A percentile compares a stretch with the other conserved stretches of the same genome.
Evolutionary conservation across 768 basidiomycete genomes (phyloP).

Genomic region (Cubamyces sp.): DNA sequence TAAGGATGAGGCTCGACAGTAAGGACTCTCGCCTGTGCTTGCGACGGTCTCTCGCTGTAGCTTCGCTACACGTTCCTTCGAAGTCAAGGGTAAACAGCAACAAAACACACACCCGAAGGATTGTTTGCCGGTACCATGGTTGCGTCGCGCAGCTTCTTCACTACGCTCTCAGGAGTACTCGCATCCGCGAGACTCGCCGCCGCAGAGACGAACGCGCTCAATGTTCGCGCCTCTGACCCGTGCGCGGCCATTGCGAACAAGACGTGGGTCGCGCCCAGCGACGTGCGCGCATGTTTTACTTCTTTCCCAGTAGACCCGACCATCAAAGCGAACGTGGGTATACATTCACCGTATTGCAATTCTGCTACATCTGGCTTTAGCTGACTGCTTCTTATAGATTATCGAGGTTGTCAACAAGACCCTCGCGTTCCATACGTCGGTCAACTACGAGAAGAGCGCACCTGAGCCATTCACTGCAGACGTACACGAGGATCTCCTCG

Average conservation of each 20-base stretch:
- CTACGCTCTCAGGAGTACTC: constrained; percentile 7
- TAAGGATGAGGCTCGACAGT: too few species aligned
- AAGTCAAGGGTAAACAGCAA: not conserved
- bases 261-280: constrained; percentile 57
- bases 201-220: constrained; percentile 6
- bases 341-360: not conserved
- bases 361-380: not conserved
- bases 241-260: constrained; percentile 56
- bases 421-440: constrained; percentile 62
- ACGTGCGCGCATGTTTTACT: constrained; percentile 54
- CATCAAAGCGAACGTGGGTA: constrained; percentile 54
- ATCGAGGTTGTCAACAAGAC: constrained; percentile 62
- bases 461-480: constrained; percentile 55
- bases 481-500: constrained; percentile 59
- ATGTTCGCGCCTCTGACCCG: constrained; percentile 40
- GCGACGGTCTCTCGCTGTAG: not conserved
- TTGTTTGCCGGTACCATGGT: constrained; percentile 10
- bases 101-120: not conserved
- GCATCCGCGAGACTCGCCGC: not conserved
- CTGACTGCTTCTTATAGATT: constrained; percentile 40
- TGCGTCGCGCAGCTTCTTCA: constrained; percentile 14
- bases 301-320: constrained; percentile 51
- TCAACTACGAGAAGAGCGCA: constrained; percentile 61
- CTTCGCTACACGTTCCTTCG: not conserved
- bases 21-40: too few species aligned